Evolutionary conservation across 352 stramenopile genomes (phyloP).

Genomic region (Phytophthora kernoviae): DNA sequence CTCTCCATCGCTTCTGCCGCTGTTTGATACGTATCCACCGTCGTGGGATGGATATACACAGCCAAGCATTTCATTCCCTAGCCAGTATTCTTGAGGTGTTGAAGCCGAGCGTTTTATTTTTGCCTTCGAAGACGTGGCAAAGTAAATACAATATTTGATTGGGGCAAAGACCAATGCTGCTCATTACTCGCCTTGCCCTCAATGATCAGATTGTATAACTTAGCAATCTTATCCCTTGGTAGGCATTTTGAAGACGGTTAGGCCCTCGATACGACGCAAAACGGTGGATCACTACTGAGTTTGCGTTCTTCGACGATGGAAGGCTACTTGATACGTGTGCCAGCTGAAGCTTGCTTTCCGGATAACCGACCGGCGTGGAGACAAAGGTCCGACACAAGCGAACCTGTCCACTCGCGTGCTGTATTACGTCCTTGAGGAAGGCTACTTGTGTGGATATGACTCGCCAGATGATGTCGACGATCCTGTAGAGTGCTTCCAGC

Average conservation of each 20-base stretch:
- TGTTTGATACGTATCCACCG: too few species aligned
- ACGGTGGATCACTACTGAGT: constrained; percentile 1
- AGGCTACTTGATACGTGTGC: constrained; percentile 73
- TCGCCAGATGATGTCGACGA: constrained; percentile 39
- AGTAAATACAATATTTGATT: too few species aligned
- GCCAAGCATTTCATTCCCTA: too few species aligned
- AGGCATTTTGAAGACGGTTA: not conserved
- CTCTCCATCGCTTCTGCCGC: too few species aligned
- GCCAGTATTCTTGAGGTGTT: too few species aligned
- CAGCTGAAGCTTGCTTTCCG: constrained; percentile 33
- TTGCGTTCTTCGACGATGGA: constrained; percentile 46
- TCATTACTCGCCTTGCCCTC: too few species aligned
- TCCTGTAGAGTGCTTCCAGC: constrained; percentile 58
- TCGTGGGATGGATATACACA: too few species aligned
- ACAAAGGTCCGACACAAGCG: constrained; percentile 10
- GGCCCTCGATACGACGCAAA: not conserved
- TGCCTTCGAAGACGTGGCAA: not conserved
- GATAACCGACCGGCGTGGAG: constrained; percentile 28
- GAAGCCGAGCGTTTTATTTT: constrained; percentile 3
- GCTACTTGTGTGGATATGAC: constrained; percentile 58
- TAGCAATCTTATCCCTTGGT: not conserved
- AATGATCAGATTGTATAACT: not conserved
- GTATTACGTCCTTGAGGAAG: constrained; percentile 74
- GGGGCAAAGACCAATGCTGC: too few species aligned
- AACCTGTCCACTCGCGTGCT: constrained; percentile 39